These are phyloP conservation scores for Aspergillus hancockii DNA, from an alignment of 495 filamentous ascomycete genomes.

Conservation along the genomic window DNA sequence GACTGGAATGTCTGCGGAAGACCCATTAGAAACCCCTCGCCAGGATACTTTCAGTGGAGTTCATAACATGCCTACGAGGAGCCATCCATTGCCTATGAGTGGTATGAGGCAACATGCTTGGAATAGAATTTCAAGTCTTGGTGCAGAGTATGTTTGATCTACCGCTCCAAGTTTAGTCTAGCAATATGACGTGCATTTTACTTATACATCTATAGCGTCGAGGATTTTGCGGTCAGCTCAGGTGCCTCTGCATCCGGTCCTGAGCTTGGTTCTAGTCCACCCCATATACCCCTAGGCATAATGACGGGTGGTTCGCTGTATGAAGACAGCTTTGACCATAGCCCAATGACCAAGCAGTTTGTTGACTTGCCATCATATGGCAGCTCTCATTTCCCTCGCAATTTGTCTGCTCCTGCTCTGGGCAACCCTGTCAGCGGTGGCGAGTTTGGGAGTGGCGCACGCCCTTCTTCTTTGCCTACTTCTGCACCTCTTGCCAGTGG, in stretches of 20 bases:
- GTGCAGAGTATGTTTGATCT: neutral
- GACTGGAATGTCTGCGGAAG: neutral
- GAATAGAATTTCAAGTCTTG: neutral
- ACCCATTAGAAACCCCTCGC: neutral
- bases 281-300: neutral
- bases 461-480: neutral
- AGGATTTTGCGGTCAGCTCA: neutral
- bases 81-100: neutral
- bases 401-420: neutral
- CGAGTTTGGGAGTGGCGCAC: neutral
- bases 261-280: neutral
- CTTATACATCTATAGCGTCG: neutral
- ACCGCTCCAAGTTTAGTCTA: neutral
- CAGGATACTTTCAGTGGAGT: neutral
- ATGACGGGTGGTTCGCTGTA: neutral
- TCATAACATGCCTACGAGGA: neutral
- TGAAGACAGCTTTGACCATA: neutral
- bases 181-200: neutral
- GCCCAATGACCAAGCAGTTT: neutral
- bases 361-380: slow-evolving; percentile 1
- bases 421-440: neutral
- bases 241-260: neutral
- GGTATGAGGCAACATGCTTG: neutral
- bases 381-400: neutral
- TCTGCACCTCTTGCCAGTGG: neutral